Evolutionary conservation across 768 basidiomycete genomes (phyloP).

Genomic region (Mycena haematopus): DNA sequence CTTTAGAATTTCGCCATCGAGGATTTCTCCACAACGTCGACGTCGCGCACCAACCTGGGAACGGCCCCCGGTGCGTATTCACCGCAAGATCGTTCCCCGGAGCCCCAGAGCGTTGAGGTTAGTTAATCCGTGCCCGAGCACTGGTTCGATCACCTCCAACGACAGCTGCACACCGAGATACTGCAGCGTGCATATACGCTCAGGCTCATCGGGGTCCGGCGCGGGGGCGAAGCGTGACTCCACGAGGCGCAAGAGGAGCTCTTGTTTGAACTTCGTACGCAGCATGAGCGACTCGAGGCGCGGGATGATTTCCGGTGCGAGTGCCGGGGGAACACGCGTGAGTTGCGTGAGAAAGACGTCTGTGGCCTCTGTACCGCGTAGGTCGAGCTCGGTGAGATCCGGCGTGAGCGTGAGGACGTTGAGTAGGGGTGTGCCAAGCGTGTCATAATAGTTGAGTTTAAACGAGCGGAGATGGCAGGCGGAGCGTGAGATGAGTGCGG

Average conservation of each 20-base stretch:
- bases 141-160: neutral
- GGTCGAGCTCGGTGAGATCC: conserved; percentile 6
- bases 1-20: too few relatives aligned
- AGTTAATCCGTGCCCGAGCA: neutral
- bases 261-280: neutral
- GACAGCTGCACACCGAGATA: neutral
- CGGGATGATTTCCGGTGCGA: neutral
- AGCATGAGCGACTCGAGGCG: conserved; percentile 1
- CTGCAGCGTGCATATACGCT: neutral
- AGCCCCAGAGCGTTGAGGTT: neutral
- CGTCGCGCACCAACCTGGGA: neutral
- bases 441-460: neutral
- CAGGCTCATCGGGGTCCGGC: neutral
- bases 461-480: conserved; percentile 1
- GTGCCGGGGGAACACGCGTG: neutral
- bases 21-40: too few relatives aligned
- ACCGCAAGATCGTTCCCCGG: neutral
- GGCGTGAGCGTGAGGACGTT: conserved; percentile 1
- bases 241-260: neutral
- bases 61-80: neutral
- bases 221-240: neutral
- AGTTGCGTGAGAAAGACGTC: conserved; percentile 10
- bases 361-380: neutral
- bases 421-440: neutral
- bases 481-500: conserved; percentile 7